These are phyloP conservation scores for Blastomyces gilchristii DNA, from an alignment of 2,329 filamentous ascomycete species.

Conservation along the genomic window DNA sequence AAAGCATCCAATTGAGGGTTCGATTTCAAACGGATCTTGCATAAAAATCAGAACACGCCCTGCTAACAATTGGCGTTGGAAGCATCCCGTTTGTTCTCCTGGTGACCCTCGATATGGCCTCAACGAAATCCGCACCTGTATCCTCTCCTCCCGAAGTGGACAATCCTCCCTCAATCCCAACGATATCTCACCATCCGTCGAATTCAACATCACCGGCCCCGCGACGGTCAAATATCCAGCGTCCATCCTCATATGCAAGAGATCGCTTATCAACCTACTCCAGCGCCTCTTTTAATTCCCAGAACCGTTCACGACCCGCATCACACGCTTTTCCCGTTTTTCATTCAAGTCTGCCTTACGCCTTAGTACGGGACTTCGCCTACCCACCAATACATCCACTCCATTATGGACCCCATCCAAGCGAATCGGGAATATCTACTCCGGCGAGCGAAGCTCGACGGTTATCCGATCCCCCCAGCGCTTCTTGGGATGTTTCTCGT, in stretches of 20 bases:
- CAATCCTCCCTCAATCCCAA: conserved; percentile 21
- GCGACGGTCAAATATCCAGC: conserved; percentile 51
- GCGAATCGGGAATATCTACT: conserved; percentile 71
- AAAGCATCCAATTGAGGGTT: neutral
- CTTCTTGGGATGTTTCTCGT: conserved; percentile 61
- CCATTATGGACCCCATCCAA: conserved; percentile 84
- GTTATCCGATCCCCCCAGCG: conserved; percentile 69
- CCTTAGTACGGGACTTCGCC: conserved; percentile 91
- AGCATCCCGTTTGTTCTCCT: neutral
- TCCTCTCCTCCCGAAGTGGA: conserved; percentile 23
- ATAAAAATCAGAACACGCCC: neutral
- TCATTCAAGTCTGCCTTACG: conserved; percentile 75
- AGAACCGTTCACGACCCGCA: conserved; percentile 60
- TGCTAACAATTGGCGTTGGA: neutral
- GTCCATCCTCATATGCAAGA: conserved; percentile 68
- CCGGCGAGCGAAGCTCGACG: conserved; percentile 69
- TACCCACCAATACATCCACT: conserved; percentile 73
- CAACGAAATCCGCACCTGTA: conserved; percentile 30
- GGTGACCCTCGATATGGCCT: conserved; percentile 19
- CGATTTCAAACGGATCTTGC: neutral
- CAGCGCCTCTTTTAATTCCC: conserved; percentile 49
- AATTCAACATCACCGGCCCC: conserved; percentile 42
- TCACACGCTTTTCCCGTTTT: conserved; percentile 77
- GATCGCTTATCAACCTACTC: conserved; percentile 80
- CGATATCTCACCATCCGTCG: conserved; percentile 32